Conservation (phyloP, 768 basidiomycete species). For the Neoboletus subvelutipes region DNA sequence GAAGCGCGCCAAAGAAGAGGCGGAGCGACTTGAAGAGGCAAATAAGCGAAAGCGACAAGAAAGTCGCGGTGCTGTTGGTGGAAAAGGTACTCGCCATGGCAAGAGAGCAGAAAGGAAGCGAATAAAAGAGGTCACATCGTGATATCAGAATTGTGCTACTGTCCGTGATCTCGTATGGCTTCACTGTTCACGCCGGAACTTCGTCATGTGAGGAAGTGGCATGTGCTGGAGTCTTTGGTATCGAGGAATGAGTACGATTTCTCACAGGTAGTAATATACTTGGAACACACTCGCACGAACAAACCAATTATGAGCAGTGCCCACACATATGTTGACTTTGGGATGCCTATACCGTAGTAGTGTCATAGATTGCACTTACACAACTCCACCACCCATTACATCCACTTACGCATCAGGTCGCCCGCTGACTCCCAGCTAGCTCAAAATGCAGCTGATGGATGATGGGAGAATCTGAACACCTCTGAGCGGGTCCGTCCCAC, state of each 20-base stretch:
- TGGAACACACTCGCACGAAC: constrained; percentile 7
- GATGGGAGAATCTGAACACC: too few species aligned
- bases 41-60: constrained; percentile 33
- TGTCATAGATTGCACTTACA: not conserved
- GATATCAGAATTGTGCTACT: not conserved
- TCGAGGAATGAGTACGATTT: not conserved
- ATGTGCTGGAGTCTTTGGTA: not conserved
- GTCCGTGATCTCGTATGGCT: not conserved
- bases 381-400: too few species aligned
- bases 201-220: constrained; percentile 2
- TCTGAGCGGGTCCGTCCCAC: too few species aligned
- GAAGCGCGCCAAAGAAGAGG: constrained; percentile 28
- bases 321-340: not conserved
- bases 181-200: not conserved
- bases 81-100: constrained; percentile 2
- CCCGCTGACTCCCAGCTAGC: too few species aligned
- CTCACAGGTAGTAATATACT: not conserved
- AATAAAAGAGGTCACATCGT: constrained; percentile 9
- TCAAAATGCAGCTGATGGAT: too few species aligned
- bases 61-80: constrained; percentile 7
- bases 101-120: constrained; percentile 17
- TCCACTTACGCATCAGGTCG: too few species aligned
- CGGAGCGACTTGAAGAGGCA: constrained; percentile 28
- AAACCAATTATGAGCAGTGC: not conserved
- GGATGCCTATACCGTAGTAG: not conserved